Evolutionary conservation across 2,329 filamentous ascomycete species (phyloP).

Genomic region (Fusarium liriodendri): DNA sequence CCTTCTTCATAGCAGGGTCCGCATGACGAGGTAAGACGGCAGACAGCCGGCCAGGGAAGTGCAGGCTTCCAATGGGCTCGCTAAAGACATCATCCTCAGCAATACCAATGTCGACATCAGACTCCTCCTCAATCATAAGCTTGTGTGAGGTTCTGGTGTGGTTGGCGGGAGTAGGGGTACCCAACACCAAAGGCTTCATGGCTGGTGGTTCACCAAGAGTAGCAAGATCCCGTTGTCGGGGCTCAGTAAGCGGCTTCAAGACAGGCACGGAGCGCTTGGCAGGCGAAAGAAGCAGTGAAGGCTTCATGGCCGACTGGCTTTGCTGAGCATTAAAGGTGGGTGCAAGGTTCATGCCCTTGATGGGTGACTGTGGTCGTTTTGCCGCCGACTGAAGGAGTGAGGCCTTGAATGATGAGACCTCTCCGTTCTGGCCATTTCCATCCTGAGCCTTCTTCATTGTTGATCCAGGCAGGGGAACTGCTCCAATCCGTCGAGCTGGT

Average conservation of each 20-base stretch:
- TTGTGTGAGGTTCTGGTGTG: constrained; percentile 49
- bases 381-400: constrained; percentile 63
- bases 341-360: constrained; percentile 51
- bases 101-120: constrained; percentile 36
- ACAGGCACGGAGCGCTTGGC: constrained; percentile 58
- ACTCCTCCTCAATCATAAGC: constrained; percentile 51
- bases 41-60: constrained; percentile 59
- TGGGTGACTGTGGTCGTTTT: constrained; percentile 60
- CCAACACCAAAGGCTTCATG: constrained; percentile 52
- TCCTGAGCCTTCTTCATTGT: constrained; percentile 43
- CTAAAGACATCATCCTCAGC: constrained; percentile 47
- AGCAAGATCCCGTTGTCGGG: constrained; percentile 32
- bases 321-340: constrained; percentile 43
- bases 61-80: constrained; percentile 49
- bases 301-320: constrained; percentile 55
- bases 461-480: constrained; percentile 48
- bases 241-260: constrained; percentile 48
- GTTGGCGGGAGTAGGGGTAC: constrained; percentile 43
- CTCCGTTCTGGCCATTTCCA: constrained; percentile 20
- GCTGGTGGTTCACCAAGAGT: constrained; percentile 45
- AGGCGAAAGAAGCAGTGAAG: constrained; percentile 62
- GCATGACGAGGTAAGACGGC: constrained; percentile 57
- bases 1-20: constrained; percentile 52
- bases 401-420: constrained; percentile 52
- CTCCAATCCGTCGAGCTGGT: constrained; percentile 60